Percentiles rank a stretch among this genome's conserved stretches.
These are phyloP conservation scores for Nicotiana benthamiana DNA, from an alignment of 257 asterid species.

Conservation along the genomic window DNA sequence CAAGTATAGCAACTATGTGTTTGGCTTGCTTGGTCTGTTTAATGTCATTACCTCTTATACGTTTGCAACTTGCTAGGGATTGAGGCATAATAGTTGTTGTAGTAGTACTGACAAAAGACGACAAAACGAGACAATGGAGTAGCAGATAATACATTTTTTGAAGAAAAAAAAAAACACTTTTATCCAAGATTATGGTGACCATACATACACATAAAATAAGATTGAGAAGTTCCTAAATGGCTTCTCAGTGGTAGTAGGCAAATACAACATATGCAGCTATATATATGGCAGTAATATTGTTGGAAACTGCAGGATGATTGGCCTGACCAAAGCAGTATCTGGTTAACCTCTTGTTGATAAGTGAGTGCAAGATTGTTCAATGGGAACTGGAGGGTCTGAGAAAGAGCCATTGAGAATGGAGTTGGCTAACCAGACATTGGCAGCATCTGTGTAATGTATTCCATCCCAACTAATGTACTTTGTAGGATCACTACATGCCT, in stretches of 20 bases:
- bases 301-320: not conserved
- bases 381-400: constrained; percentile 11
- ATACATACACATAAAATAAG: not conserved
- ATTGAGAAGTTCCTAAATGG: not conserved
- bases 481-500: constrained; percentile 24
- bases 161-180: too few relatives aligned
- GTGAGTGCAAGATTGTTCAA: constrained; percentile 11
- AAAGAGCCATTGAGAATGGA: constrained; percentile 14
- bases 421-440: constrained; percentile 16
- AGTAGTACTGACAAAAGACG: too few relatives aligned
- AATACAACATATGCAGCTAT: not conserved
- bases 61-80: not conserved
- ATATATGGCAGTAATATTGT: not conserved
- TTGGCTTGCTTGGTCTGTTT: not conserved
- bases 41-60: not conserved
- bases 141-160: not conserved
- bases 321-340: not conserved
- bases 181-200: not conserved
- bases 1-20: not conserved
- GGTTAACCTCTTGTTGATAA: not conserved
- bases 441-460: constrained; percentile 36
- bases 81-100: not conserved
- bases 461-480: constrained; percentile 45
- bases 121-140: not conserved
- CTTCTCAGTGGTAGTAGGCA: not conserved